Conservation (phyloP, 768 basidiomycete species). For the Psilocybe azurescens region DNA sequence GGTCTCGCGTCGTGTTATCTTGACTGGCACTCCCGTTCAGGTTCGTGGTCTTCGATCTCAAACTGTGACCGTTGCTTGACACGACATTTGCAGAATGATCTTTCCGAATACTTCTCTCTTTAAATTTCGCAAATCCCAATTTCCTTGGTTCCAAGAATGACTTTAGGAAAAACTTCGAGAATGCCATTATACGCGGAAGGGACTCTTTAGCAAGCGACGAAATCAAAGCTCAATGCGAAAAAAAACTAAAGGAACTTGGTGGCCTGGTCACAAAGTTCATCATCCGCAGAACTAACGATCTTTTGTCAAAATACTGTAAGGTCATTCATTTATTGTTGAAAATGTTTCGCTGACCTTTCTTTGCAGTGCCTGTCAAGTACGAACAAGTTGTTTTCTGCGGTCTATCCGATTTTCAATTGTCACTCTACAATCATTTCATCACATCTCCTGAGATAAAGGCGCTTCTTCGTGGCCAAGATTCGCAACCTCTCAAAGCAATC, state of each 20-base stretch:
- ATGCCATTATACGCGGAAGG: constrained; percentile 87
- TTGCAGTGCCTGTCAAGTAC: constrained; percentile 95
- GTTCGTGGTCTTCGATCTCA: constrained; percentile 37
- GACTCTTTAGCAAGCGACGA: constrained; percentile 85
- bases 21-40: constrained; percentile 95
- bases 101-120: constrained; percentile 94
- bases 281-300: constrained; percentile 91
- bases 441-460: constrained; percentile 93
- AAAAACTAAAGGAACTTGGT: constrained; percentile 90
- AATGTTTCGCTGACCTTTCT: constrained; percentile 6
- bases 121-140: constrained; percentile 93
- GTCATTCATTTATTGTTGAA: constrained; percentile 21
- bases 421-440: constrained; percentile 89
- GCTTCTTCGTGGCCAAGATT: constrained; percentile 82
- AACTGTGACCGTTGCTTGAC: background rate
- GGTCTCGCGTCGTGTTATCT: constrained; percentile 89
- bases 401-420: constrained; percentile 81
- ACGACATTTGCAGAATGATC: constrained; percentile 68
- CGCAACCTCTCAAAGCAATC: constrained; percentile 96
- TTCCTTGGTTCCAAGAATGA: constrained; percentile 88
- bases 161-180: constrained; percentile 95
- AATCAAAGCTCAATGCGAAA: constrained; percentile 82
- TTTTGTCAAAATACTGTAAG: constrained; percentile 93
- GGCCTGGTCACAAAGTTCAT: constrained; percentile 91
- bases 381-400: constrained; percentile 97